Evolutionary conservation across 805 yeast species (phyloP), one percentile per base, ranked within the genome.

Genomic region (Isabelozyma rhagii): DNA sequence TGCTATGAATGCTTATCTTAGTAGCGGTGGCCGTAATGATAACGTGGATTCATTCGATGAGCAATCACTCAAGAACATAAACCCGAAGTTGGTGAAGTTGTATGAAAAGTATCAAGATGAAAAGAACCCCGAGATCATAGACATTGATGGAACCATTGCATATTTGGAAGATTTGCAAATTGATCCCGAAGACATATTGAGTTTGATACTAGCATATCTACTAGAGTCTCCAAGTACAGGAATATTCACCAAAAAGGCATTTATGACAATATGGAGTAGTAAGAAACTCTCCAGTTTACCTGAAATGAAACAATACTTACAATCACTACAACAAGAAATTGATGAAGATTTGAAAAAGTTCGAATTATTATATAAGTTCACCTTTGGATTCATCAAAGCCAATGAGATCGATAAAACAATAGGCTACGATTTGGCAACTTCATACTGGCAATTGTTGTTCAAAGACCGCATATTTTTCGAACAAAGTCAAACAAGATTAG

Each of bases 361-460:
- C 57, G 77, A 78, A 47, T 63, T 69, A 28, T 78, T 92, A 4
- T 92, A 94, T 68, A 75, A 76, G 34, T 92, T 81, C 66, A 77
- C 96, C 0, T 93, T 87, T 68, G 76, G 71, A 8, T 87, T 85
- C 56, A 74, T 84, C 18, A 68, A 84, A 44, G 93, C 84, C 43
- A 74, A 74, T 5, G 82, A 83, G 11, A 57, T 60, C 36, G 82
- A 81, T 53, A 81, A 84, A 52, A 69, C 77, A 4, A 60, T 92
- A 38, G 69, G 77, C 8, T 64, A 73, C 3, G 92, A 84, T 0
- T 75, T 81, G 1, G 93, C 96, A 0, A 65, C 77, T 1, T 88
- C 81, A 15, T 88, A 90, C 68, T 93, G 97, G 98, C 67, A 70
- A 36, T 69, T 93, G 34, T 74, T 92, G 39, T 74, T 92, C 21